A percentile compares a stretch with the other conserved stretches of the same genome.
Evolutionary conservation across 75 land plant genomes (phyloP).

Genomic region (Pinus tabuliformis): DNA sequence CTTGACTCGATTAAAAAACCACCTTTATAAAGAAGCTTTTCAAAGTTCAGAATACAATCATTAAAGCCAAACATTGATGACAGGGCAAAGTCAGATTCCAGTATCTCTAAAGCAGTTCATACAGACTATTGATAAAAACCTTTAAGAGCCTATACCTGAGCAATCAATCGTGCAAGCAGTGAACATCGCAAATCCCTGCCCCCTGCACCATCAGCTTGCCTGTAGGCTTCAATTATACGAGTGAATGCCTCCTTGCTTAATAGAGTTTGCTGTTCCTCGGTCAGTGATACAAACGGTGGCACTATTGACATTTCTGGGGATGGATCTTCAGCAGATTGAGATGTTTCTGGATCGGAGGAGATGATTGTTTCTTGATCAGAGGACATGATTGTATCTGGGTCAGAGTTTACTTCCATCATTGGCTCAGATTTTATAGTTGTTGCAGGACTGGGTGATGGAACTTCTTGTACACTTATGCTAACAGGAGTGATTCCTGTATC

Average conservation of each 20-base stretch:
- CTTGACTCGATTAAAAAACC: no score
- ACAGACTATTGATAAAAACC: not conserved
- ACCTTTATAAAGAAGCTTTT: not conserved
- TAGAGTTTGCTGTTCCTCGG: conserved; percentile 47
- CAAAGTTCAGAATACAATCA: not conserved
- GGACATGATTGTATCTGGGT: conserved; percentile 30
- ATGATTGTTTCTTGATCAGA: conserved; percentile 38
- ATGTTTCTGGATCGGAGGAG: conserved; percentile 28
- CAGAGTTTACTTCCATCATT: conserved; percentile 18
- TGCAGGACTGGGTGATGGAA: conserved; percentile 5
- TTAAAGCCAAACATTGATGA: not conserved
- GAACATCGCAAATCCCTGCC: conserved; percentile 43
- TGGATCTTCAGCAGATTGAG: conserved; percentile 27
- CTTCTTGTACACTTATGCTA: conserved; percentile 16
- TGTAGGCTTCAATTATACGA: conserved; percentile 61
- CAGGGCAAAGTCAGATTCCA: not conserved
- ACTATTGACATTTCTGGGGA: conserved; percentile 29
- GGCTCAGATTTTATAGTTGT: conserved; percentile 17
- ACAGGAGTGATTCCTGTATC: conserved; percentile 18
- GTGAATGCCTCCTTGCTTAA: conserved; percentile 46
- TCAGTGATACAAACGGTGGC: conserved; percentile 40
- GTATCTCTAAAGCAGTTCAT: not conserved
- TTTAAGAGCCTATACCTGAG: conserved; percentile 46
- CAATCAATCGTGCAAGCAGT: conserved; percentile 74
- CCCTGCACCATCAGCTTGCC: conserved; percentile 26